Evolutionary conservation across 805 yeast species (phyloP).

Genomic region (Sugiyamaella boreocaroliniensis): DNA sequence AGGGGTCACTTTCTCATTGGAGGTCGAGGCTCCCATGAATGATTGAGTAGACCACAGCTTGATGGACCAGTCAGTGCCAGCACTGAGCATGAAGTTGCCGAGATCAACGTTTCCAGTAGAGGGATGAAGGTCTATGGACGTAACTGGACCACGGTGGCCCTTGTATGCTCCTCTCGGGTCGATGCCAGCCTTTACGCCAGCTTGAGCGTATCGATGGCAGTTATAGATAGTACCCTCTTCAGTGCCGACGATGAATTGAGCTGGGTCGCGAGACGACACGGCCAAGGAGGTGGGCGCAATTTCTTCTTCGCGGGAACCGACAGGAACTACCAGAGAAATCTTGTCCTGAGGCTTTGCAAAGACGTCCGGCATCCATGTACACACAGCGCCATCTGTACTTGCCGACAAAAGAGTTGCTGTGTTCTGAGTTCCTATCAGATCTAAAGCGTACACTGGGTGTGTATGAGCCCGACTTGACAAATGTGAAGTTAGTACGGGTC

Average conservation of each 20-base stretch:
- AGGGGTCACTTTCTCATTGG: conserved; percentile 16
- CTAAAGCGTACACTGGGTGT: conserved; percentile 29
- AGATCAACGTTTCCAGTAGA: conserved; percentile 21
- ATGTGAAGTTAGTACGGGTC: conserved; percentile 31
- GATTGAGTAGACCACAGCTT: conserved; percentile 28
- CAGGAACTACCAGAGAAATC: conserved; percentile 24
- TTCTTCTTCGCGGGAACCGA: conserved; percentile 21
- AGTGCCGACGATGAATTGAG: conserved; percentile 32
- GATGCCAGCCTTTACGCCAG: conserved; percentile 29
- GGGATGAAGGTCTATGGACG: conserved; percentile 27
- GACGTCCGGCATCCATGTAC: conserved; percentile 35
- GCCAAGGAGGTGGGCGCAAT: conserved; percentile 29
- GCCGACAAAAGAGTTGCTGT: conserved; percentile 29
- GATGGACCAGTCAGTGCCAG: conserved; percentile 35
- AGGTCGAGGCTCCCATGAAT: conserved; percentile 3
- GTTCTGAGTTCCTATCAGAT: conserved; percentile 25
- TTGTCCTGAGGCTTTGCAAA: conserved; percentile 32
- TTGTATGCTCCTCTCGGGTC: conserved; percentile 21
- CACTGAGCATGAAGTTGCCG: conserved; percentile 26
- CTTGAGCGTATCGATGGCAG: conserved; percentile 28
- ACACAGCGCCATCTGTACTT: conserved; percentile 34
- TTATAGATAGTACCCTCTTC: conserved; percentile 33
- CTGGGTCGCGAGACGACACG: conserved; percentile 25
- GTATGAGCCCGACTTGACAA: conserved; percentile 29
- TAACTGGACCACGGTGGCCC: conserved; percentile 34